phyloP scores from a whole-genome alignment of 768 basidiomycete species.

The Tulasnella sp. region DNA sequence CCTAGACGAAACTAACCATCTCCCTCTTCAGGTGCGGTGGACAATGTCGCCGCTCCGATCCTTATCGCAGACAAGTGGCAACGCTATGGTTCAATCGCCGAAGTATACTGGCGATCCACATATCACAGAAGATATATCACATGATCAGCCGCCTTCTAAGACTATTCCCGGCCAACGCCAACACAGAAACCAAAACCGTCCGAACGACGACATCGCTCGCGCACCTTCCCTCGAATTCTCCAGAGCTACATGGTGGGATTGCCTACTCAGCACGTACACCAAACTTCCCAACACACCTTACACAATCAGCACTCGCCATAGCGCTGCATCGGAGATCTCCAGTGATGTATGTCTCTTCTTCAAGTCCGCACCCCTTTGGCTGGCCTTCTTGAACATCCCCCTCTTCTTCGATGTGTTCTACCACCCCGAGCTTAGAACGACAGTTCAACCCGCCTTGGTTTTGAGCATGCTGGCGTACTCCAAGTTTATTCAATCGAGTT shows the following conservation, averaged over 20 bases:
- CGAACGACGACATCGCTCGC: no score
- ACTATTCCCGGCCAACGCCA: no score
- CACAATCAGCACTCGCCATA: not conserved
- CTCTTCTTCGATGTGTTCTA: conserved; percentile 15
- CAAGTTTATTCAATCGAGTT: conserved; percentile 11
- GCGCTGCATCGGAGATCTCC: not conserved
- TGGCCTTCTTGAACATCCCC: conserved; percentile 17
- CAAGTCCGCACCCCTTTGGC: conserved; percentile 7
- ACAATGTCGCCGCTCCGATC: no score
- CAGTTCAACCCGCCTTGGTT: conserved; percentile 14
- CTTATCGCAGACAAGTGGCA: no score
- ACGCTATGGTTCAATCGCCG: no score
- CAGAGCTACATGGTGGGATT: conserved; percentile 17
- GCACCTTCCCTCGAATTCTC: conserved; percentile 11
- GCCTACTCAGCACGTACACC: not conserved
- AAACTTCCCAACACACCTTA: no score
- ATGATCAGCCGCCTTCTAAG: no score
- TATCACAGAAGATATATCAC: no score
- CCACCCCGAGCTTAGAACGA: conserved; percentile 6
- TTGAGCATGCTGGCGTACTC: conserved; percentile 11
- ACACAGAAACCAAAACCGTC: no score
- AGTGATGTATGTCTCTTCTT: conserved; percentile 1
- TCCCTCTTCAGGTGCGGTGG: no score
- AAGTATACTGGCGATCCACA: no score
- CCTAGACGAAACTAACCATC: no score